phyloP scores from a whole-genome alignment of 768 basidiomycete species.

The Pleurotus eryngii region DNA sequence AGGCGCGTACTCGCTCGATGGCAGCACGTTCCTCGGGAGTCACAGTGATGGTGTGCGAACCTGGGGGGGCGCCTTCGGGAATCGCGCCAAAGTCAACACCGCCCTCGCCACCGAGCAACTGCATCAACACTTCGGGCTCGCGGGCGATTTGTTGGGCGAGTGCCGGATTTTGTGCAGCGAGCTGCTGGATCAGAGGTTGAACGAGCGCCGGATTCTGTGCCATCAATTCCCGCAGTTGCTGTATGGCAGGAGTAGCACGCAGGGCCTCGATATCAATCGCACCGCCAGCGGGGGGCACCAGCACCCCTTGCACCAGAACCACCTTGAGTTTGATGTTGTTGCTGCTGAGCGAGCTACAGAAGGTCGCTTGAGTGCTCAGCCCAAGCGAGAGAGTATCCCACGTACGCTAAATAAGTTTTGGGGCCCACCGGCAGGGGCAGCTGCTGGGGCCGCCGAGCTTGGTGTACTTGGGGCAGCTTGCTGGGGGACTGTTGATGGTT shows the following conservation, averaged over 20 bases:
- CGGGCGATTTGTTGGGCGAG: constrained; percentile 64
- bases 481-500: constrained; percentile 23
- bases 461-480: constrained; percentile 12
- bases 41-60: constrained; percentile 66
- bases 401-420: constrained; percentile 87
- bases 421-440: constrained; percentile 40
- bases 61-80: constrained; percentile 42
- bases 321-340: constrained; percentile 31
- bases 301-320: constrained; percentile 32
- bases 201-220: constrained; percentile 73
- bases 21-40: constrained; percentile 87
- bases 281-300: constrained; percentile 25
- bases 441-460: constrained; percentile 20
- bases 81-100: constrained; percentile 36
- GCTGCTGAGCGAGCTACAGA: constrained; percentile 64
- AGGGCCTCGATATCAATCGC: constrained; percentile 49
- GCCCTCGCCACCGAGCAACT: constrained; percentile 54
- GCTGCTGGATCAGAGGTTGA: constrained; percentile 82
- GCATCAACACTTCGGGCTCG: constrained; percentile 69
- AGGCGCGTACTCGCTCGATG: constrained; percentile 73
- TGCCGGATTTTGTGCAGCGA: constrained; percentile 70
- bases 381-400: not conserved
- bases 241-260: constrained; percentile 60
- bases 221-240: constrained; percentile 70
- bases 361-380: not conserved